Evolutionary conservation across 1,284 basidiomycete species (phyloP).

Genomic region (Mycena citricolor): DNA sequence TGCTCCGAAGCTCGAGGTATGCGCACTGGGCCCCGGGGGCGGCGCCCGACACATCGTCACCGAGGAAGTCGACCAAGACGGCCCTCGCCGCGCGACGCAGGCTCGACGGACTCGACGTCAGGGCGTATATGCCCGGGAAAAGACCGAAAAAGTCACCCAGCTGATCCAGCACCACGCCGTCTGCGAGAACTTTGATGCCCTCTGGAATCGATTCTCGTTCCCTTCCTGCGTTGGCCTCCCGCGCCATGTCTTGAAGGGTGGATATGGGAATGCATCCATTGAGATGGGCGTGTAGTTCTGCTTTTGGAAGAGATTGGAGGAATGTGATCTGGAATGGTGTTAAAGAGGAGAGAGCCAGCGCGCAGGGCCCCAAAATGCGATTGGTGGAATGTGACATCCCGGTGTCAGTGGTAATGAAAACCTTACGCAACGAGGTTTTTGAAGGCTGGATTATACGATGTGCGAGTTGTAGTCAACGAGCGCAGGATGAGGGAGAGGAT

Average conservation of each 20-base stretch:
- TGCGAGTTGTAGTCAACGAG: no score
- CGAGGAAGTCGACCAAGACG: conserved; percentile 64
- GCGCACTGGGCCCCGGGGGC: conserved; percentile 51
- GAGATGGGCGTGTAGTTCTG: conserved; percentile 80
- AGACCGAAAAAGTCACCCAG: conserved; percentile 71
- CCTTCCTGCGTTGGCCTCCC: conserved; percentile 35
- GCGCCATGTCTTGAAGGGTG: conserved; percentile 64
- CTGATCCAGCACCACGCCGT: conserved; percentile 50
- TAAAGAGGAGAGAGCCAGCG: conserved; percentile 53
- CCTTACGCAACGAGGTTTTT: no score
- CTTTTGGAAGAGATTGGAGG: conserved; percentile 65
- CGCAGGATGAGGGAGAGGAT: no score
- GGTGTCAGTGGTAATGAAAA: no score
- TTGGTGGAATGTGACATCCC: no score
- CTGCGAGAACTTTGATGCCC: conserved; percentile 49
- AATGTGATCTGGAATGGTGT: conserved; percentile 52
- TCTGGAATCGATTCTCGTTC: conserved; percentile 33
- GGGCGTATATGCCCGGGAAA: conserved; percentile 75
- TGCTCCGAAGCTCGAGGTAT: conserved; percentile 76
- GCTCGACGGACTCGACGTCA: conserved; percentile 59
- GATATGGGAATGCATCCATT: conserved; percentile 77
- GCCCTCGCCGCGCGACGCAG: conserved; percentile 57
- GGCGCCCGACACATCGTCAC: no score
- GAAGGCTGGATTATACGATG: no score
- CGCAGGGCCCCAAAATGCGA: conserved; percentile 41